These are phyloP conservation scores for Alternaria triticina DNA, from an alignment of 2,329 filamentous ascomycete species.

Conservation along the genomic window DNA sequence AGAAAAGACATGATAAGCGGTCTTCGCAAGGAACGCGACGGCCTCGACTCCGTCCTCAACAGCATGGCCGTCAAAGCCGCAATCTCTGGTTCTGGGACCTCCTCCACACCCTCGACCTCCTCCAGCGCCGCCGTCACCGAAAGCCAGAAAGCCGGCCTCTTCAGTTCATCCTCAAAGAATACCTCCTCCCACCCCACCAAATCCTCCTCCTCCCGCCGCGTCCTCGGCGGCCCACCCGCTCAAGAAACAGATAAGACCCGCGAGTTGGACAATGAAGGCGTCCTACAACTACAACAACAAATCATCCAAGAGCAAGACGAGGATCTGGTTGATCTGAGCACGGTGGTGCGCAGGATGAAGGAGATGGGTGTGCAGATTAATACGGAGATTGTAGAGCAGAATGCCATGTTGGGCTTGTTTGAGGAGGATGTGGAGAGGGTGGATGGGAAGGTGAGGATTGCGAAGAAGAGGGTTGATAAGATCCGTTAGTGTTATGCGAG, in stretches of 20 bases:
- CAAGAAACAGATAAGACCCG: constrained; percentile 78
- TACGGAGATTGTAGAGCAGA: constrained; percentile 74
- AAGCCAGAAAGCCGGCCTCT: constrained; percentile 46
- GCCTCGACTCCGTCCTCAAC: constrained; percentile 74
- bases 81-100: constrained; percentile 50
- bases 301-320: constrained; percentile 78
- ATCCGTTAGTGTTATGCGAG: too few species aligned
- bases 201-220: constrained; percentile 60
- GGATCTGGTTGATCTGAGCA: constrained; percentile 71
- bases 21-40: constrained; percentile 76
- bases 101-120: constrained; percentile 34
- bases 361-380: constrained; percentile 81
- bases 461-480: constrained; percentile 74
- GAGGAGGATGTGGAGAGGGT: constrained; percentile 71
- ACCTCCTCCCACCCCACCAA: constrained; percentile 11
- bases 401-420: constrained; percentile 71
- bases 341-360: constrained; percentile 73
- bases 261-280: constrained; percentile 76
- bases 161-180: constrained; percentile 28
- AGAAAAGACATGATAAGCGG: constrained; percentile 73
- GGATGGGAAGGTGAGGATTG: constrained; percentile 72
- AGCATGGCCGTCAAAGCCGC: constrained; percentile 63
- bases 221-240: constrained; percentile 75
- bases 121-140: constrained; percentile 40
- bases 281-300: constrained; percentile 75